Evolutionary conservation across 768 basidiomycete species (phyloP).

Genomic region (Tulasnella sp.): DNA sequence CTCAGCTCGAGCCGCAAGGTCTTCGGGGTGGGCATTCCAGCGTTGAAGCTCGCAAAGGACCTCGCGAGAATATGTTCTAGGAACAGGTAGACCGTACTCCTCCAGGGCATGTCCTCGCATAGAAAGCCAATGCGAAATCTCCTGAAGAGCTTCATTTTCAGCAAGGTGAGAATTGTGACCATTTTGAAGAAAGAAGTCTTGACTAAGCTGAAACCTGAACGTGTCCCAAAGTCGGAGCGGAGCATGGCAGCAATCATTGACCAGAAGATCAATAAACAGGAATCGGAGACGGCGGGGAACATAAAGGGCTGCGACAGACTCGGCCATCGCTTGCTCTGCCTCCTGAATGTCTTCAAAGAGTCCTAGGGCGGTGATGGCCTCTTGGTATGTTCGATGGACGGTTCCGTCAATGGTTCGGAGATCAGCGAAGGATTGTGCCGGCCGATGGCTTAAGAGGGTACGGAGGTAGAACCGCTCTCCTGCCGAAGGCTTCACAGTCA

Average conservation of each 20-base stretch:
- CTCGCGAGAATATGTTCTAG: constrained; percentile 32
- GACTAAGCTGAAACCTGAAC: constrained; percentile 32
- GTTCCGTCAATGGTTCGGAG: constrained; percentile 31
- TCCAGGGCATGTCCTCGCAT: constrained; percentile 34
- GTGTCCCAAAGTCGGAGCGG: constrained; percentile 34
- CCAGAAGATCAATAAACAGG: constrained; percentile 42
- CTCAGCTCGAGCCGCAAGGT: background rate
- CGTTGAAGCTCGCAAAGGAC: constrained; percentile 29
- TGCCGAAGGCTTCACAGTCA: constrained; percentile 30
- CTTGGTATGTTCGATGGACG: constrained; percentile 31
- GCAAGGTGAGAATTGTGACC: background rate
- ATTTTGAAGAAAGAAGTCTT: constrained; percentile 27
- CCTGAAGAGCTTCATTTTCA: constrained; percentile 22
- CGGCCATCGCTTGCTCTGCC: constrained; percentile 36
- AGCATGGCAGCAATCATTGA: constrained; percentile 33
- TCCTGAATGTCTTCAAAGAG: constrained; percentile 34
- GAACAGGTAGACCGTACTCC: constrained; percentile 37
- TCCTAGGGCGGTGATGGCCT: constrained; percentile 32
- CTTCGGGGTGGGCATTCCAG: constrained; percentile 7
- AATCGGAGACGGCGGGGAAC: constrained; percentile 41
- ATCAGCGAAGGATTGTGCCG: constrained; percentile 32
- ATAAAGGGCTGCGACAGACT: constrained; percentile 36
- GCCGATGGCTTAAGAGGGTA: constrained; percentile 32
- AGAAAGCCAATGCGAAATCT: constrained; percentile 31
- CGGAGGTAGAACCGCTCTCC: constrained; percentile 41